A percentile compares a stretch with the other conserved stretches of the same genome.
phyloP scores from a whole-genome alignment of 192 early-diverging fungal genomes.

The Coemansia sp. region DNA sequence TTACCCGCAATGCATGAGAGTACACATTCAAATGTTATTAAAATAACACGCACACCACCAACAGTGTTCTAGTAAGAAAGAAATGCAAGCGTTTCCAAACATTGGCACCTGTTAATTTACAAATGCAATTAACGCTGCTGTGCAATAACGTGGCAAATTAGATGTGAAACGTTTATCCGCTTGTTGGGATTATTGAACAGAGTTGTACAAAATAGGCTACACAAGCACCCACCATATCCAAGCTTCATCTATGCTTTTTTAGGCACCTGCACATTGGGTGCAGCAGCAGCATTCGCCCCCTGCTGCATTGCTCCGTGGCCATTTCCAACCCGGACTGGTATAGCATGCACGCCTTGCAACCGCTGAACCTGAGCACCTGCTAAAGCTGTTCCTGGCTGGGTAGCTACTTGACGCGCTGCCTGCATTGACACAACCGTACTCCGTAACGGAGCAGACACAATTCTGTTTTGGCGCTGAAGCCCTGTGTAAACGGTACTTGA shows the following conservation, averaged over 20 bases:
- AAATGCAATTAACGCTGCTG: slow-evolving; percentile 1
- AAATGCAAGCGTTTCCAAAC: background rate
- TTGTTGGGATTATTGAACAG: background rate
- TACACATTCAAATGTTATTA: too few relatives aligned
- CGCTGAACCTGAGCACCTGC: background rate
- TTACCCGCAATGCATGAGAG: too few relatives aligned
- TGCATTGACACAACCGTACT: background rate
- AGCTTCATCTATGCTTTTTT: too few relatives aligned
- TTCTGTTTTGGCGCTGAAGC: background rate
- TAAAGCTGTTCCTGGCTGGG: background rate
- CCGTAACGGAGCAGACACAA: background rate
- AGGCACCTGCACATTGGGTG: too few relatives aligned
- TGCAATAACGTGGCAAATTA: background rate
- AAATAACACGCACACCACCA: too few relatives aligned
- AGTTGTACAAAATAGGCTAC: background rate
- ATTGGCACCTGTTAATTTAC: slow-evolving; percentile 6
- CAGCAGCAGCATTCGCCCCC: too few relatives aligned
- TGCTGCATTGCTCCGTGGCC: background rate
- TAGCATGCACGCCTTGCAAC: background rate
- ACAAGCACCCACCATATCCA: background rate
- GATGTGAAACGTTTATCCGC: background rate
- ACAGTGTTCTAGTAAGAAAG: background rate
- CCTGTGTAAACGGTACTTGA: background rate
- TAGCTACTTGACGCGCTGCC: background rate
- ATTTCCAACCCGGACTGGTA: background rate